Conservation (phyloP, 2,329 filamentous ascomycete species). For the Alternaria consortialis region DNA sequence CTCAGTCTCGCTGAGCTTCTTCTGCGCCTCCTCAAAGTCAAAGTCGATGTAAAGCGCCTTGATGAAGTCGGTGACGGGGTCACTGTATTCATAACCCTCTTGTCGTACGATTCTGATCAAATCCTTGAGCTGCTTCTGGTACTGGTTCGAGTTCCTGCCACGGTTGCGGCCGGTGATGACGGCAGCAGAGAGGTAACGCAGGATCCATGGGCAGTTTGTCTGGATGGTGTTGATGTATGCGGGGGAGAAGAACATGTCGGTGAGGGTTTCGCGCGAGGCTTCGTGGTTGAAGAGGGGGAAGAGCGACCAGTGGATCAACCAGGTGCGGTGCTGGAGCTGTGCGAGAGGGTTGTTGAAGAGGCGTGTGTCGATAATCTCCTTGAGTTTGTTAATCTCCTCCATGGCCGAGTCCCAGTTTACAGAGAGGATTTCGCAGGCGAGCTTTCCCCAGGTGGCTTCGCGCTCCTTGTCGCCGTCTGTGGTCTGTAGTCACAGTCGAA, state of each 20-base stretch:
- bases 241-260: slow-evolving; percentile 96
- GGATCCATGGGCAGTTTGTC: slow-evolving; percentile 94
- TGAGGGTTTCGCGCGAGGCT: slow-evolving; percentile 84
- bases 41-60: slow-evolving; percentile 96
- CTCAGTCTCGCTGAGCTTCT: slow-evolving; percentile 85
- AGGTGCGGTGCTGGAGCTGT: slow-evolving; percentile 94
- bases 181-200: slow-evolving; percentile 91
- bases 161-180: slow-evolving; percentile 87
- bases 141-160: slow-evolving; percentile 79
- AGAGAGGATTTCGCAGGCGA: slow-evolving; percentile 93
- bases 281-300: slow-evolving; percentile 99
- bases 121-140: slow-evolving; percentile 99
- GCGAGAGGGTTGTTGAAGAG: slow-evolving; percentile 96
- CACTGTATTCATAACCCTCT: slow-evolving; percentile 96
- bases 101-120: slow-evolving; percentile 94
- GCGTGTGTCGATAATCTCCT: slow-evolving; percentile 85
- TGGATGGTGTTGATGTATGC: slow-evolving; percentile 99
- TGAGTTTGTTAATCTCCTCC: slow-evolving; percentile 70
- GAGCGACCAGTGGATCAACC: slow-evolving; percentile 97
- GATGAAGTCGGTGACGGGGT: slow-evolving; percentile 95
- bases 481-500: slow-evolving; percentile 58
- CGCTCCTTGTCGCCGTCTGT: slow-evolving; percentile 98
- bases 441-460: slow-evolving; percentile 95
- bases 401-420: slow-evolving; percentile 91
- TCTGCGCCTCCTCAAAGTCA: slow-evolving; percentile 95